Conservation (phyloP, 2,329 filamentous ascomycete species). For the Alternaria dauci region DNA sequence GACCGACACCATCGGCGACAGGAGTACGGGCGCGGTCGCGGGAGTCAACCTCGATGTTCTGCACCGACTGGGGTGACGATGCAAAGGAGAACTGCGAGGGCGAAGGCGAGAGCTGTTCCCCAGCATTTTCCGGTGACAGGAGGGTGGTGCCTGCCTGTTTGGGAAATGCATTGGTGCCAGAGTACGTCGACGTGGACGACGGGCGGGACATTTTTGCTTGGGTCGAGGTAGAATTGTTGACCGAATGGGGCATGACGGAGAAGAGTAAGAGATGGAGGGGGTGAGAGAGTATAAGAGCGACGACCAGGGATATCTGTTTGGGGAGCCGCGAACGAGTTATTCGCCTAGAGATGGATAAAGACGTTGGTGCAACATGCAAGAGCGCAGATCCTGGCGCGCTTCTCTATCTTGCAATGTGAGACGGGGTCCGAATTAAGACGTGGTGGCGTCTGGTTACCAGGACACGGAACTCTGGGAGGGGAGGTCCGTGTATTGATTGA, state of each 20-base stretch:
- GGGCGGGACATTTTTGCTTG: slow-evolving; percentile 48
- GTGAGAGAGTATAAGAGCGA: slow-evolving; percentile 22
- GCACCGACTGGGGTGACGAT: slow-evolving; percentile 43
- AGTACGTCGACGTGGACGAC: slow-evolving; percentile 46
- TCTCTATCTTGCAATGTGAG: slow-evolving; percentile 23
- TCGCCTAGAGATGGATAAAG: slow-evolving; percentile 39
- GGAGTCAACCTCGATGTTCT: slow-evolving; percentile 27
- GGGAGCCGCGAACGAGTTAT: slow-evolving; percentile 37
- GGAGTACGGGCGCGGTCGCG: slow-evolving; percentile 30
- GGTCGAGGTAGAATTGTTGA: slow-evolving; percentile 42
- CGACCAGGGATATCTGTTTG: slow-evolving; percentile 29
- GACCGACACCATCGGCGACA: slow-evolving; percentile 28
- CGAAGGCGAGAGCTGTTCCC: slow-evolving; percentile 45
- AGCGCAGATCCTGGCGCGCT: slow-evolving; percentile 22
- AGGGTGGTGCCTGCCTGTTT: slow-evolving; percentile 45
- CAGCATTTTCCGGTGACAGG: slow-evolving; percentile 37
- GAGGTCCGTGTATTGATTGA: slow-evolving; percentile 5
- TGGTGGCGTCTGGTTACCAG: slow-evolving; percentile 17
- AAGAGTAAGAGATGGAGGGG: slow-evolving; percentile 11
- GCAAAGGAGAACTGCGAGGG: slow-evolving; percentile 51
- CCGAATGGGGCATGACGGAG: slow-evolving; percentile 48
- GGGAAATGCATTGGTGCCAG: slow-evolving; percentile 45
- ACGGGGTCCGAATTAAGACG: slow-evolving; percentile 14
- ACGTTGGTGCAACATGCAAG: slow-evolving; percentile 32
- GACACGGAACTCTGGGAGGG: slow-evolving; percentile 8